Evolutionary conservation across 768 basidiomycete species (phyloP).

Genomic region (Tephrocybe sp.): DNA sequence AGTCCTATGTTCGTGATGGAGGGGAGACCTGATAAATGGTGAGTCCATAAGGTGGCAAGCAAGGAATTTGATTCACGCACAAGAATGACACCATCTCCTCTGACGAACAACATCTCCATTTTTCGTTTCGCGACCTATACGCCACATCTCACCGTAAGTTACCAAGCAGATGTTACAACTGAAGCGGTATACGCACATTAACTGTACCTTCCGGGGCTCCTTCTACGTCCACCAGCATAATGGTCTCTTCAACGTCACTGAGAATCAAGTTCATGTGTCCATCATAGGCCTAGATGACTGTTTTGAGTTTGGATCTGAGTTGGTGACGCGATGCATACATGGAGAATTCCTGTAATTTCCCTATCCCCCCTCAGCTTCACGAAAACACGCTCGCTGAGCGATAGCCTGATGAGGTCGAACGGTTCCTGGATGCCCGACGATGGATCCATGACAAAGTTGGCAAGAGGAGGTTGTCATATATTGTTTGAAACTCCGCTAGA

Average conservation of each 20-base stretch:
- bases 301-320: conserved; percentile 11
- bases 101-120: conserved; percentile 96
- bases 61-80: conserved; percentile 43
- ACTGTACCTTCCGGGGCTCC: conserved; percentile 59
- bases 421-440: conserved; percentile 87
- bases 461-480: conserved; percentile 20
- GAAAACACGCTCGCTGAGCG: conserved; percentile 95
- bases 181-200: conserved; percentile 44
- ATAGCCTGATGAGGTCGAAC: conserved; percentile 94
- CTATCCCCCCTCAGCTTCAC: conserved; percentile 96
- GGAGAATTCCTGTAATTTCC: conserved; percentile 86
- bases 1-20: conserved; percentile 62
- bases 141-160: background rate
- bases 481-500: conserved; percentile 30
- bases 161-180: background rate
- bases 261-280: conserved; percentile 99
- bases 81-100: conserved; percentile 96
- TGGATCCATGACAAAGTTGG: conserved; percentile 61
- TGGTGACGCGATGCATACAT: conserved; percentile 53
- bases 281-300: conserved; percentile 80
- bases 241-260: conserved; percentile 96
- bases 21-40: conserved; percentile 62
- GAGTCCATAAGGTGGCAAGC: conserved; percentile 10
- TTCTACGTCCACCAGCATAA: conserved; percentile 94
- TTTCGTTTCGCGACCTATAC: conserved; percentile 85